Base-by-base conservation (phyloP, 768 basidiomycete species). In the Grammothele lineata region DNA sequence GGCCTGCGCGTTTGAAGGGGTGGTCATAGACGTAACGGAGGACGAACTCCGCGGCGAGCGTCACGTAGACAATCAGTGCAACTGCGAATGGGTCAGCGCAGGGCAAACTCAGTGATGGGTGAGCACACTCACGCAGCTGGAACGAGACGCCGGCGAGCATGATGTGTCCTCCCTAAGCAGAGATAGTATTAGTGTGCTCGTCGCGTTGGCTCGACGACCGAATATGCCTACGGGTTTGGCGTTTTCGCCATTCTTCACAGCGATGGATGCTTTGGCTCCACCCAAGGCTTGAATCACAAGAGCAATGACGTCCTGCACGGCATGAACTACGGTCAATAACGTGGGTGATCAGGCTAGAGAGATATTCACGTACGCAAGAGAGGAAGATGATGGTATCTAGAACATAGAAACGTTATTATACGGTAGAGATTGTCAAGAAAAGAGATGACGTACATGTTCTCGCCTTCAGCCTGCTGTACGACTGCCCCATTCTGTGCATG, bases 31-130 rank as follows among this genome's bases (percentile, higher is more conserved):
- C 35, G 57, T 66, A 72, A 38, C 76, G 69, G 5, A 67, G 22
- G 44, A 76, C 51, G 59, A 76, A 78, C 54, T 80, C 78, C 36
- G 60, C 34, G 0, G 74, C 68, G 37, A 72, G 66, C 8, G 65
- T 32, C 33, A 66, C 61, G 62, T 70, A 77, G 39, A 68, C 53
- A 5, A 37, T 40, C n/a, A 46, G 27, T 7, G 26, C 25, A 10
- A 34, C 45, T 39, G 15, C 15, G 33, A 14, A 27, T 36, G 35
- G 35, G 12, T 30, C 8, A 7, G n/a, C n/a, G n/a, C n/a, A n/a
- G n/a, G n/a, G n/a, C n/a, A n/a, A n/a, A n/a, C n/a, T n/a, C n/a
- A n/a, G n/a, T n/a, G n/a, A n/a, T n/a, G n/a, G n/a, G n/a, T n/a
- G 27, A 14, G 18, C 8, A 36, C 6, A 48, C 70, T 23, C 33